These are phyloP conservation scores for Macadamia integrifolia DNA, from an alignment of 164 flowering plant species.

Conservation along the genomic window DNA sequence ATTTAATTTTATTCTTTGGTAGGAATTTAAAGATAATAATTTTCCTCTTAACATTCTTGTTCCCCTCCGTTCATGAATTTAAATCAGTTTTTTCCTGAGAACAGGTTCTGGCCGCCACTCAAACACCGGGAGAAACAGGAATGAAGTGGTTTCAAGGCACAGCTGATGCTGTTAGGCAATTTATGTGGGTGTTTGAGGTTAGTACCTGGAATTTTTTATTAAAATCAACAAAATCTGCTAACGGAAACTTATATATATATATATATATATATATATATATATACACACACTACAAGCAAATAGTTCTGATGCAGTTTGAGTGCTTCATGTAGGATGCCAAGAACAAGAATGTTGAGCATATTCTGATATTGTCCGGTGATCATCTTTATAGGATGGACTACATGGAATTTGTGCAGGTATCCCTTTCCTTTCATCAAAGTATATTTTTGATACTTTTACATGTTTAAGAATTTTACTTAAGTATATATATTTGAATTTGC, in stretches of 20 bases:
- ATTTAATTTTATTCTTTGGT: neutral
- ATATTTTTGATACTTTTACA: neutral
- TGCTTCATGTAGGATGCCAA: constrained; percentile 65
- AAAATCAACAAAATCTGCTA: neutral
- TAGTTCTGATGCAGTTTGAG: neutral
- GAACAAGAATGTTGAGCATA: constrained; percentile 79
- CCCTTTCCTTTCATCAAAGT: neutral
- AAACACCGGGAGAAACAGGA: constrained; percentile 83
- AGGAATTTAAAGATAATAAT: neutral
- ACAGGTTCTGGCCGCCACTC: constrained; percentile 85
- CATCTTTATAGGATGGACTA: constrained; percentile 96
- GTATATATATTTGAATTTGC: constrained; percentile 27
- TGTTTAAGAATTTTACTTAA: neutral
- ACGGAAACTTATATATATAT: too few species aligned
- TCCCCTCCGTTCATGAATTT: neutral
- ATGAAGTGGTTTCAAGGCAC: constrained; percentile 95
- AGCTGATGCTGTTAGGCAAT: constrained; percentile 97
- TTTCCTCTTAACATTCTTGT: neutral
- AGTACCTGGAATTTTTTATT: neutral
- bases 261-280: too few species aligned
- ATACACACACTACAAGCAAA: neutral
- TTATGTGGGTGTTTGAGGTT: constrained; percentile 84
- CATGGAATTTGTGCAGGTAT: constrained; percentile 90
- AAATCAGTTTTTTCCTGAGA: neutral
- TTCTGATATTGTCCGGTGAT: constrained; percentile 88